A percentile compares a stretch with the other conserved stretches of the same genome.
phyloP scores from a whole-genome alignment of 306 rosid species.

The Prunus armeniaca region DNA sequence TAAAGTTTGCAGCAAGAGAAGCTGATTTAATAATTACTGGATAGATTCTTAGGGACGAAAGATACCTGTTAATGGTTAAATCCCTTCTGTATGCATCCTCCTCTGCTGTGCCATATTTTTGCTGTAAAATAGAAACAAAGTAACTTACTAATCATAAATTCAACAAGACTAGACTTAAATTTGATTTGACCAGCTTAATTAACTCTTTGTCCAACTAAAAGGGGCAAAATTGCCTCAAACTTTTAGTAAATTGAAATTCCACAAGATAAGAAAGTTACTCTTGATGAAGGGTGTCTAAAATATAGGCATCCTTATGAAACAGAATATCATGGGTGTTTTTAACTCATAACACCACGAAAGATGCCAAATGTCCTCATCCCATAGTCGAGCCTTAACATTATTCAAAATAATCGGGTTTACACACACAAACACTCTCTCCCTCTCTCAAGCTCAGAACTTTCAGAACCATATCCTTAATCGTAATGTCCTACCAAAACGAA shows the following conservation, averaged over 20 bases:
- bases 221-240: background rate
- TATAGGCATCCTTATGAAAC: background rate
- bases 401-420: background rate
- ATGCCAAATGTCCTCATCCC: background rate
- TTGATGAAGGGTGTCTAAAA: background rate
- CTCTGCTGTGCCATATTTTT: conserved; percentile 79
- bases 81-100: conserved; percentile 98
- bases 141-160: background rate
- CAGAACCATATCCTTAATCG: background rate
- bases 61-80: conserved; percentile 87
- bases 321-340: background rate
- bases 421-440: background rate
- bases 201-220: background rate
- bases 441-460: background rate
- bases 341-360: background rate
- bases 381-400: background rate
- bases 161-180: background rate
- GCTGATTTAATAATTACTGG: background rate
- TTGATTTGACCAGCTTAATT: background rate
- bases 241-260: background rate
- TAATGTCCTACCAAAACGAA: background rate
- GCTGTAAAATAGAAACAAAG: conserved; percentile 43
- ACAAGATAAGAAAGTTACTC: background rate
- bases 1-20: background rate
- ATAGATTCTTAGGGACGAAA: conserved; percentile 7